phyloP scores from a whole-genome alignment of 192 early-diverging fungal species.

The Martensiomyces pterosporus region DNA sequence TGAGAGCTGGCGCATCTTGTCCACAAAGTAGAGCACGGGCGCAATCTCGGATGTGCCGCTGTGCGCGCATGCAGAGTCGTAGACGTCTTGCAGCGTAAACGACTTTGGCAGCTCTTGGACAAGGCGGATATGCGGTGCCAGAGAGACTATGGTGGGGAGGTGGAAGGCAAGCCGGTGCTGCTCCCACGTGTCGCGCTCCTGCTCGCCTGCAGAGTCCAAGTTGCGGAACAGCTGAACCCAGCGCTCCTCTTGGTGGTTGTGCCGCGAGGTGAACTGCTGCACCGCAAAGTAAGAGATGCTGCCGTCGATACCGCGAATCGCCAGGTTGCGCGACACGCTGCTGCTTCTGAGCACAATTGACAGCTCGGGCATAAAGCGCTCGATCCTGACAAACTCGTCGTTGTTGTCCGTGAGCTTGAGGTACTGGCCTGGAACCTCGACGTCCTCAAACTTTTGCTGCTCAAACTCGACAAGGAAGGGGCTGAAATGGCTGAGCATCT shows the following conservation, averaged over 20 bases:
- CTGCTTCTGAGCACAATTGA: conserved; percentile 73
- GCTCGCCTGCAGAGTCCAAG: conserved; percentile 80
- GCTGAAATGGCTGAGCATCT: conserved; percentile 81
- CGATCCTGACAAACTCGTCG: conserved; percentile 92
- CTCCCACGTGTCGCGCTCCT: conserved; percentile 66
- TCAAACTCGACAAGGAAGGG: conserved; percentile 98
- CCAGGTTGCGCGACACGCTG: conserved; percentile 71
- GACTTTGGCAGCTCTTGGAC: conserved; percentile 91
- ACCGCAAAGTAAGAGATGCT: conserved; percentile 86
- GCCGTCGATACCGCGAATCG: conserved; percentile 90
- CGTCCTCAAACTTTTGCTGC: conserved; percentile 96
- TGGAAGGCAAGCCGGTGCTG: conserved; percentile 68
- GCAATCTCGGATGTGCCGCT: conserved; percentile 80
- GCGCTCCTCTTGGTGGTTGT: conserved; percentile 91
- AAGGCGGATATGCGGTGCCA: conserved; percentile 88
- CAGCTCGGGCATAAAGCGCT: conserved; percentile 92
- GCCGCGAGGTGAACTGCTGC: conserved; percentile 87
- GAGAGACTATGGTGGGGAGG: conserved; percentile 91
- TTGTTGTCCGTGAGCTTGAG: conserved; percentile 74
- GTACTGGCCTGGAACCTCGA: conserved; percentile 99
- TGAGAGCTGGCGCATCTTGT: conserved; percentile 54
- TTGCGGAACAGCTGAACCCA: conserved; percentile 93
- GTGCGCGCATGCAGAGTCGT: conserved; percentile 78
- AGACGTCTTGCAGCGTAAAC: conserved; percentile 87
- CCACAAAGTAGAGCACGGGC: conserved; percentile 75